phyloP scores from a whole-genome alignment of 352 stramenopile genomes.

The Globisporangium polare region DNA sequence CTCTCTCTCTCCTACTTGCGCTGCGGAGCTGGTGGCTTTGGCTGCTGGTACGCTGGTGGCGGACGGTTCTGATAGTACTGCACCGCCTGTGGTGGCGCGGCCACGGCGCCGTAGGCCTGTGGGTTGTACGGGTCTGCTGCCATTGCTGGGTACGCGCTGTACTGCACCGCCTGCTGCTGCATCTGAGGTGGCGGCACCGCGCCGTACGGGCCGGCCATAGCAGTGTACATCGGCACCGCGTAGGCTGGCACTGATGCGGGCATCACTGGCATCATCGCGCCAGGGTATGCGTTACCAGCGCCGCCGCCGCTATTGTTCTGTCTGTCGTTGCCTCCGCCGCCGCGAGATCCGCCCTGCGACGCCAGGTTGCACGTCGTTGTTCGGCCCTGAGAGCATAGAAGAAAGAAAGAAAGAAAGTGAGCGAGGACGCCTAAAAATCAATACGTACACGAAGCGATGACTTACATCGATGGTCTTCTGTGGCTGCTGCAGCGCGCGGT shows the following conservation, averaged over 20 bases:
- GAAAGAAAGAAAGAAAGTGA: neutral
- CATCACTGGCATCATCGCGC: slow-evolving; percentile 21
- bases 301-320: slow-evolving; percentile 2
- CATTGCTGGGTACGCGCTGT: slow-evolving; percentile 23
- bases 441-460: too few relatives aligned
- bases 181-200: slow-evolving; percentile 9
- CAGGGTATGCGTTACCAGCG: neutral
- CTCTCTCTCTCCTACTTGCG: slow-evolving; percentile 4
- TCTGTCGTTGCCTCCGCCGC: neutral
- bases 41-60: slow-evolving; percentile 18
- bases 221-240: slow-evolving; percentile 27
- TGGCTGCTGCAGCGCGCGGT: slow-evolving; percentile 50
- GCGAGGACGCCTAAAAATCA: too few relatives aligned
- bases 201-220: slow-evolving; percentile 17
- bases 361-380: slow-evolving; percentile 57
- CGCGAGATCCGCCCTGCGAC: slow-evolving; percentile 24
- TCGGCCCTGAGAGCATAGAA: slow-evolving; percentile 29
- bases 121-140: slow-evolving; percentile 21
- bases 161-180: slow-evolving; percentile 21
- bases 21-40: slow-evolving; percentile 14
- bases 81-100: slow-evolving; percentile 4
- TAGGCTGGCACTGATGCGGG: slow-evolving; percentile 21
- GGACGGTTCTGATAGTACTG: slow-evolving; percentile 27
- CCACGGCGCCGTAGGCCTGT: slow-evolving; percentile 18
- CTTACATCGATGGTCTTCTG: slow-evolving; percentile 65